A percentile compares a stretch with the other conserved stretches of the same genome.
These are phyloP conservation scores for Metschnikowia lachancei DNA, from an alignment of 805 yeast species.

Conservation along the genomic window DNA sequence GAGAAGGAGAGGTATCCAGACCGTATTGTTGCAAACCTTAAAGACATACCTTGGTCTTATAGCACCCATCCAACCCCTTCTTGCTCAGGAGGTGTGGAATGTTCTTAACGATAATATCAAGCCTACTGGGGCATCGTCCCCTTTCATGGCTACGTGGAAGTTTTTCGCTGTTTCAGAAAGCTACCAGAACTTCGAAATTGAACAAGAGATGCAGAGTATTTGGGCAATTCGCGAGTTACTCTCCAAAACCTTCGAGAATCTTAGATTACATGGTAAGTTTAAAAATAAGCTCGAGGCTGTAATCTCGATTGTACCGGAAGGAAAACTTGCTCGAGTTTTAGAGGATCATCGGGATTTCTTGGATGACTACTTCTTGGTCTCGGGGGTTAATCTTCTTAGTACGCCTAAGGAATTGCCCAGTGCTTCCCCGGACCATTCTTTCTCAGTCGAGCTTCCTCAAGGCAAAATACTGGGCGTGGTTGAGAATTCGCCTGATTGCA, in stretches of 20 bases:
- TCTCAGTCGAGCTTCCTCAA: conserved; percentile 17
- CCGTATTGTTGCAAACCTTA: conserved; percentile 60
- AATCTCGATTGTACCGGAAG: conserved; percentile 27
- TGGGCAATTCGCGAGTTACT: conserved; percentile 49
- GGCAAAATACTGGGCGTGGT: conserved; percentile 34
- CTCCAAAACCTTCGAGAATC: conserved; percentile 52
- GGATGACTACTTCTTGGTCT: conserved; percentile 59
- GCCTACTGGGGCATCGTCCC: conserved; percentile 9
- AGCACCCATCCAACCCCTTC: conserved; percentile 78
- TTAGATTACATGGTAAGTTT: conserved; percentile 51
- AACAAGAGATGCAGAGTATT: conserved; percentile 44
- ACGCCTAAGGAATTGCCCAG: neutral
- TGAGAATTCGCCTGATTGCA: conserved; percentile 45
- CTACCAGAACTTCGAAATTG: conserved; percentile 36
- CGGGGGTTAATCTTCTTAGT: conserved; percentile 39
- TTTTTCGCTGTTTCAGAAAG: conserved; percentile 30
- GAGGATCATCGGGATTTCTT: conserved; percentile 23
- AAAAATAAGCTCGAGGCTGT: conserved; percentile 60
- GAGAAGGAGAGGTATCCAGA: conserved; percentile 59
- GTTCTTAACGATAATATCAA: conserved; percentile 28
- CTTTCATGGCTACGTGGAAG: conserved; percentile 19
- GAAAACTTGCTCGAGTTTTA: conserved; percentile 15
- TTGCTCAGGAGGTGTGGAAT: conserved; percentile 88
- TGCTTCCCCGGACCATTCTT: neutral
- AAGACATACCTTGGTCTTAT: conserved; percentile 62